Conservation (phyloP, 306 rosid genomes). For the Cotoneaster glaucophyllus region DNA sequence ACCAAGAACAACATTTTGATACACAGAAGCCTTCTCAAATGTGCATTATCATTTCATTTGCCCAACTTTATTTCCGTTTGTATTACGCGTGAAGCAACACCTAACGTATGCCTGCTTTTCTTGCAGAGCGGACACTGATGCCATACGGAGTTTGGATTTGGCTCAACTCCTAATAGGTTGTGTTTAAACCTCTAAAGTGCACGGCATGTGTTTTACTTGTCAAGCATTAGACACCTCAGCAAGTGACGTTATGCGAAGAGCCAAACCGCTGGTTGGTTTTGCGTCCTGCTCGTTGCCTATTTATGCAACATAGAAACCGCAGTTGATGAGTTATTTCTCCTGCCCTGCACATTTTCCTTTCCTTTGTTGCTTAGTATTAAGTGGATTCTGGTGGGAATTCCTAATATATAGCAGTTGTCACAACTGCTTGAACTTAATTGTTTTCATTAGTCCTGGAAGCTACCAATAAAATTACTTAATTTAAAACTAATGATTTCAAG, state of each 20-base stretch:
- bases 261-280: constrained; percentile 61
- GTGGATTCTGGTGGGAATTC: not conserved
- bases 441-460: not conserved
- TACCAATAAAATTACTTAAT: not conserved
- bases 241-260: constrained; percentile 51
- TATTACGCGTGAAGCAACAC: not conserved
- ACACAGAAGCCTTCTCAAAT: not conserved
- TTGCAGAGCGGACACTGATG: constrained; percentile 31
- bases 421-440: not conserved
- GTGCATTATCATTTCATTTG: not conserved
- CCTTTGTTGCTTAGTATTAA: not conserved
- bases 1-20: not conserved
- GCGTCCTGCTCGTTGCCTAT: constrained; percentile 66
- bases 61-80: not conserved
- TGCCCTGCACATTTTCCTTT: not conserved
- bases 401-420: not conserved
- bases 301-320: not conserved
- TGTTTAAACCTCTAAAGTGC: not conserved
- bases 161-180: not conserved
- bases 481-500: not conserved
- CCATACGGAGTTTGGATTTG: constrained; percentile 10
- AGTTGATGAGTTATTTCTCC: not conserved
- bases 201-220: constrained; percentile 4
- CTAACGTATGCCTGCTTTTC: not conserved
- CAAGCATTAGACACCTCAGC: constrained; percentile 32